These are phyloP conservation scores for Geosmithia putterillii DNA, from an alignment of 2,329 filamentous ascomycete genomes.

Conservation along the genomic window DNA sequence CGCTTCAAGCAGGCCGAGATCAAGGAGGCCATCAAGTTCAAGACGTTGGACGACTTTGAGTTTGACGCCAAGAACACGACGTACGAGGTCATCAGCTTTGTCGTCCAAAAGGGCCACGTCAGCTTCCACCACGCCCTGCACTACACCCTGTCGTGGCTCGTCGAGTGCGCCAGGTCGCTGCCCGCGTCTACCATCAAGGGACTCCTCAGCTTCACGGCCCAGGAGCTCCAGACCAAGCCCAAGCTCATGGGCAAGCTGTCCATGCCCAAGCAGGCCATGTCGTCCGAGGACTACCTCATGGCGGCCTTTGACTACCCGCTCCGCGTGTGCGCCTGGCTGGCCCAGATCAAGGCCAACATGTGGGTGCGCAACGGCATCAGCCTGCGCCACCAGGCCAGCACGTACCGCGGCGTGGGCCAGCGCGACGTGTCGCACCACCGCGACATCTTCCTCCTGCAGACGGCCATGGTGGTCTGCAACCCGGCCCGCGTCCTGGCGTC, in stretches of 20 bases:
- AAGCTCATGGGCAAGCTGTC: constrained; percentile 47
- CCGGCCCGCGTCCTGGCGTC: constrained; percentile 75
- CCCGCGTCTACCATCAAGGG: constrained; percentile 51
- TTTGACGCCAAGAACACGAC: constrained; percentile 46
- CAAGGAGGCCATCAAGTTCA: constrained; percentile 76
- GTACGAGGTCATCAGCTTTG: constrained; percentile 70
- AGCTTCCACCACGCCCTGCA: constrained; percentile 97
- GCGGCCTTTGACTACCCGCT: constrained; percentile 87
- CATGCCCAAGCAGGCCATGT: constrained; percentile 44
- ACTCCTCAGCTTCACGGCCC: constrained; percentile 59
- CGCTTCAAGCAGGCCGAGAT: constrained; percentile 82
- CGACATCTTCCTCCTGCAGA: constrained; percentile 88
- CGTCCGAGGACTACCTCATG: constrained; percentile 68
- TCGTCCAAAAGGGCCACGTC: constrained; percentile 79
- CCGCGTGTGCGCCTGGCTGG: constrained; percentile 87
- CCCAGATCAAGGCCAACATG: constrained; percentile 96
- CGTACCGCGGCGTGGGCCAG: constrained; percentile 80
- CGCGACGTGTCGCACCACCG: constrained; percentile 89
- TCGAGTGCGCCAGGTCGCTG: constrained; percentile 78
- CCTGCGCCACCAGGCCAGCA: constrained; percentile 85
- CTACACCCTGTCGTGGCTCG: constrained; percentile 90
- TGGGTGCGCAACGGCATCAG: constrained; percentile 98
- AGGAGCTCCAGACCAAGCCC: constrained; percentile 55
- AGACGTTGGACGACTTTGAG: constrained; percentile 63
- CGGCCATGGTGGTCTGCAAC: constrained; percentile 76